These are phyloP conservation scores for Fraxinus excelsior DNA, from an alignment of 257 asterid genomes.

Conservation along the genomic window DNA sequence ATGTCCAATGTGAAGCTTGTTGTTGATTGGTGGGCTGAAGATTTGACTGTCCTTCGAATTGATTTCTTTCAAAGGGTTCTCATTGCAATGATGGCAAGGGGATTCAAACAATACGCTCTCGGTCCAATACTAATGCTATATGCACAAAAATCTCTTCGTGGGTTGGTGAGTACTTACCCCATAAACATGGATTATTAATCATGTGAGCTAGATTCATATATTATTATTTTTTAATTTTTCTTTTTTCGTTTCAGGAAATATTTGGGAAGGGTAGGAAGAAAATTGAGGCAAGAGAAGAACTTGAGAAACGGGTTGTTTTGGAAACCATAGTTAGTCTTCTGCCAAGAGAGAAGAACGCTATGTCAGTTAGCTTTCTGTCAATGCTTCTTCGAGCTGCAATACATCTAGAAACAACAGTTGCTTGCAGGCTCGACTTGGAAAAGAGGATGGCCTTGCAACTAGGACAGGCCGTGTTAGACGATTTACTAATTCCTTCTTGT, in stretches of 20 bases:
- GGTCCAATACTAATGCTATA: conserved; percentile 85
- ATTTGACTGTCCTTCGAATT: conserved; percentile 63
- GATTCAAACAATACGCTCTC: conserved; percentile 71
- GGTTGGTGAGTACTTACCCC: conserved; percentile 78
- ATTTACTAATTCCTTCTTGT: conserved; percentile 70
- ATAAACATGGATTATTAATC: conserved; percentile 13
- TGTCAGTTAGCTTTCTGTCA: conserved; percentile 83
- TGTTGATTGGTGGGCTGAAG: conserved; percentile 93
- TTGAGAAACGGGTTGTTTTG: conserved; percentile 74
- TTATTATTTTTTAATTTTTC: neutral
- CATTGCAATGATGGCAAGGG: conserved; percentile 73
- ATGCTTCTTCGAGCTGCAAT: conserved; percentile 86
- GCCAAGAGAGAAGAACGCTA: conserved; percentile 67
- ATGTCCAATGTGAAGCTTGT: conserved; percentile 41
- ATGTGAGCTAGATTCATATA: conserved; percentile 8
- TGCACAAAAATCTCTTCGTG: conserved; percentile 85
- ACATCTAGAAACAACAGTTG: conserved; percentile 74
- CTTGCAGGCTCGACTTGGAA: conserved; percentile 87
- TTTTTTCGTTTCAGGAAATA: conserved; percentile 52
- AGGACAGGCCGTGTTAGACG: conserved; percentile 79
- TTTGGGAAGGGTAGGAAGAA: conserved; percentile 76
- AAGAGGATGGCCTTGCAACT: conserved; percentile 72
- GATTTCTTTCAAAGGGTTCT: conserved; percentile 80
- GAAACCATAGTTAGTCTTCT: conserved; percentile 85
- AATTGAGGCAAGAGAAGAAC: conserved; percentile 65